Percentiles rank a stretch among this genome's conserved stretches.
These are phyloP conservation scores for Aegilops bicornis DNA, from an alignment of 176 grass and related monocot species.

Conservation along the genomic window DNA sequence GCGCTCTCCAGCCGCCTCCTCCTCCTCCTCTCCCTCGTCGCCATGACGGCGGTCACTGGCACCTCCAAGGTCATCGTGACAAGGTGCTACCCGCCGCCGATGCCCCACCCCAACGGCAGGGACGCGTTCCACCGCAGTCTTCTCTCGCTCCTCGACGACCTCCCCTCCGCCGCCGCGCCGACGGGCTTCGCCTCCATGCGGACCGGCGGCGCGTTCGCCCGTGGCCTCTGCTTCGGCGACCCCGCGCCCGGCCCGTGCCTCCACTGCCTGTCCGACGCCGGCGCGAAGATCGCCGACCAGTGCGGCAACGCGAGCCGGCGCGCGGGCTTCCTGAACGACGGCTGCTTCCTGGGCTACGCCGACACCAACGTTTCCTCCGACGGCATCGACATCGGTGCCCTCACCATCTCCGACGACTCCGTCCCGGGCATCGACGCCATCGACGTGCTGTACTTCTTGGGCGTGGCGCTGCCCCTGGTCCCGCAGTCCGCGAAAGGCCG, in stretches of 20 bases:
- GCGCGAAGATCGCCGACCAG: background rate
- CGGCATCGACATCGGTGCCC: too few relatives aligned
- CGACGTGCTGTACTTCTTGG: background rate
- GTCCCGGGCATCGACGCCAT: background rate
- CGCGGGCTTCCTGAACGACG: background rate
- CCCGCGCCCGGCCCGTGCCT: background rate
- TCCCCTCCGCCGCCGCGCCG: background rate
- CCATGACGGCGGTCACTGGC: background rate
- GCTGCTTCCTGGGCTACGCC: background rate
- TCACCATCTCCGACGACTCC: background rate
- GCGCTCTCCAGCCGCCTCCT: background rate
- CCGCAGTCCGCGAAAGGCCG: background rate
- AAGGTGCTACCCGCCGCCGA: background rate
- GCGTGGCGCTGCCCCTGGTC: background rate
- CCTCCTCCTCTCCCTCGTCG: background rate
- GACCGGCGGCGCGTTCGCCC: background rate
- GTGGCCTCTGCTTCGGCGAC: background rate
- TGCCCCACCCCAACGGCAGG: background rate
- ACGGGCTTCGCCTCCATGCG: background rate
- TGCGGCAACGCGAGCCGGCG: background rate
- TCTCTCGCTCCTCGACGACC: background rate
- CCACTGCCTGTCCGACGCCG: background rate
- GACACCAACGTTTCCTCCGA: background rate
- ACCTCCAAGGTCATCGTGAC: background rate
- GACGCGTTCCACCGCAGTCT: background rate